Evolutionary conservation across 345 rosid species (phyloP).

Genomic region (Hypericum androsaemum): DNA sequence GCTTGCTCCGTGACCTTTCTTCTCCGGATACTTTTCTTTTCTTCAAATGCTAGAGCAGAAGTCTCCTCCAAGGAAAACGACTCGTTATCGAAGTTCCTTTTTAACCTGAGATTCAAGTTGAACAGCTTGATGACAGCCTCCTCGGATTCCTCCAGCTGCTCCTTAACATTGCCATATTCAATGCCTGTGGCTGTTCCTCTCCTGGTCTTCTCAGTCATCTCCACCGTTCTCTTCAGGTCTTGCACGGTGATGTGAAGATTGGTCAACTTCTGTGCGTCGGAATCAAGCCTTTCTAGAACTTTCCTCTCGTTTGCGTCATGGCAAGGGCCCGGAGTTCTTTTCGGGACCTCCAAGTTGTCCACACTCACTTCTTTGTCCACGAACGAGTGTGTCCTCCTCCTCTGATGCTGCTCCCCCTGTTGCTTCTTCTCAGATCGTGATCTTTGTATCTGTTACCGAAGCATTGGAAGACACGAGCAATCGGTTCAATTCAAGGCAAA

Average conservation of each 20-base stretch:
- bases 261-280: slow-evolving; percentile 77
- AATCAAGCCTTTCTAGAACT: slow-evolving; percentile 79
- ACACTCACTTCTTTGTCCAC: slow-evolving; percentile 58
- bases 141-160: slow-evolving; percentile 72
- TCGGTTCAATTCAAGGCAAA: too few relatives aligned
- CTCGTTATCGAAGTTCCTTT: slow-evolving; percentile 39
- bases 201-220: slow-evolving; percentile 44
- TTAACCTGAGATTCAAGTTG: slow-evolving; percentile 47
- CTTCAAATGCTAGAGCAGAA: slow-evolving; percentile 35
- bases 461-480: too few relatives aligned
- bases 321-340: slow-evolving; percentile 40
- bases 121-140: slow-evolving; percentile 53
- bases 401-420: slow-evolving; percentile 30
- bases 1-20: slow-evolving; percentile 63
- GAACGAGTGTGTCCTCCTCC: slow-evolving; percentile 44
- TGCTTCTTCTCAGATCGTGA: not conserved
- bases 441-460: too few relatives aligned
- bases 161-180: slow-evolving; percentile 57
- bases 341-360: slow-evolving; percentile 66
- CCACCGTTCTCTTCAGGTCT: slow-evolving; percentile 72
- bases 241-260: slow-evolving; percentile 70
- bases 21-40: slow-evolving; percentile 32
- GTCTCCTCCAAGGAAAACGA: slow-evolving; percentile 33
- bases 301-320: slow-evolving; percentile 51
- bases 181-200: slow-evolving; percentile 40